Evolutionary conservation across 2,329 filamentous ascomycete species (phyloP).

Genomic region (Botrytis aclada): DNA sequence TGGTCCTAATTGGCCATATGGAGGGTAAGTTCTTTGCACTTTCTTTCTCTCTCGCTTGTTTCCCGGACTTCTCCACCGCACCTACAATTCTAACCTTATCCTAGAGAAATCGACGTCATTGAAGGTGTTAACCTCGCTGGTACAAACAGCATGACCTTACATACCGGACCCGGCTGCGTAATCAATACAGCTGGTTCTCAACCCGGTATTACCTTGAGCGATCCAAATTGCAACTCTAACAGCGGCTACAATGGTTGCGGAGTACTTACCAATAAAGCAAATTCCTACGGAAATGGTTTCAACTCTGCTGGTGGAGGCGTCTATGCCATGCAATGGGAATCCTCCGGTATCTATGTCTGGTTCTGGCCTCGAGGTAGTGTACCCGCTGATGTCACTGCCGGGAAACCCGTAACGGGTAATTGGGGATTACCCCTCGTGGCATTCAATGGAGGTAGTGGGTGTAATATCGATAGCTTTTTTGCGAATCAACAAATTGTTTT

Average conservation of each 20-base stretch:
- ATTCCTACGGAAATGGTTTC: conserved; percentile 66
- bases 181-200: conserved; percentile 50
- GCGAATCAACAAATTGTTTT: conserved; percentile 4
- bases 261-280: conserved; percentile 48
- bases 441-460: conserved; percentile 56
- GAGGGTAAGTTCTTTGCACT: conserved; percentile 41
- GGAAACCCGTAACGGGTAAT: conserved; percentile 55
- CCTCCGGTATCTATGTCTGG: conserved; percentile 69
- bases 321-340: conserved; percentile 76
- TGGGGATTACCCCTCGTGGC: conserved; percentile 69
- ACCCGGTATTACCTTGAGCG: conserved; percentile 44
- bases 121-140: conserved; percentile 68
- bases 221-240: conserved; percentile 55
- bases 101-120: conserved; percentile 73
- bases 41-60: no score
- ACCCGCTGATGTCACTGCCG: conserved; percentile 60
- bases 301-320: conserved; percentile 68
- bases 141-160: conserved; percentile 62
- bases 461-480: conserved; percentile 1
- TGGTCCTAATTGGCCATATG: conserved; percentile 63
- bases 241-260: conserved; percentile 56
- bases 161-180: conserved; percentile 60
- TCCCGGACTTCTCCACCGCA: not conserved
- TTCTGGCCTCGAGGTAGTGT: conserved; percentile 70
- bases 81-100: not conserved